Conservation (phyloP, 768 basidiomycete genomes). For the Cubamyces lactineus region DNA sequence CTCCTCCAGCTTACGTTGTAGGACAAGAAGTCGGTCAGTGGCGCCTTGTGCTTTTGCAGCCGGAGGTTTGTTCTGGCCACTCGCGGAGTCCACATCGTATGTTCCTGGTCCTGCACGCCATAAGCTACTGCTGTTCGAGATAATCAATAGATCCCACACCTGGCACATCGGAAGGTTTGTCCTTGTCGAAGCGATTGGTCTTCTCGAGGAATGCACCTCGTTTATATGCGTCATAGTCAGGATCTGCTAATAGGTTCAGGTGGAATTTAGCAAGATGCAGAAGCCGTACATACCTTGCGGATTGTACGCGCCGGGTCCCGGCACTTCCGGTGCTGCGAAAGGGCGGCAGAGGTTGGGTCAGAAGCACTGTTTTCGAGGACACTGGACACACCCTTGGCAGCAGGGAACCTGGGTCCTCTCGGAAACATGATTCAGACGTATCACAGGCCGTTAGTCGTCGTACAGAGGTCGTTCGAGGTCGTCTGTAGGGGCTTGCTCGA, state of each 20-base stretch:
- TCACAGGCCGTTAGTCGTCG: neutral
- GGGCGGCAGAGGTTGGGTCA: neutral
- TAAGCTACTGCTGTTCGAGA: neutral
- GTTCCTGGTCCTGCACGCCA: conserved; percentile 39
- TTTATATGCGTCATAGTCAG: conserved; percentile 55
- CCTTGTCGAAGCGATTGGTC: conserved; percentile 51
- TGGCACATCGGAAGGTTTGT: conserved; percentile 45
- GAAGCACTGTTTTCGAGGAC: neutral
- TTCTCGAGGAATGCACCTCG: conserved; percentile 63
- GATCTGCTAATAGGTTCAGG: conserved; percentile 34
- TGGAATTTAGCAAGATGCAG: neutral
- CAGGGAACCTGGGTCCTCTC: conserved; percentile 49
- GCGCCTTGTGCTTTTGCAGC: conserved; percentile 21
- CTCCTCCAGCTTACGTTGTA: conserved; percentile 68
- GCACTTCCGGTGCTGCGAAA: conserved; percentile 50
- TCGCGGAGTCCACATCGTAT: conserved; percentile 33
- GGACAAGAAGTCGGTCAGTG: conserved; percentile 52
- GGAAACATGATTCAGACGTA: conserved; percentile 43
- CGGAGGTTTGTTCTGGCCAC: conserved; percentile 33
- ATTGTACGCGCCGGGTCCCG: conserved; percentile 55
- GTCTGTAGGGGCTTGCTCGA: neutral
- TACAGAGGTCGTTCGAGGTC: conserved; percentile 4
- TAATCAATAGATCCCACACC: conserved; percentile 38
- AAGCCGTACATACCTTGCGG: conserved; percentile 39
- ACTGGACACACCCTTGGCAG: conserved; percentile 22